These are phyloP conservation scores for Podospora pseudocomata DNA, from an alignment of 495 filamentous ascomycete genomes.

Conservation along the genomic window DNA sequence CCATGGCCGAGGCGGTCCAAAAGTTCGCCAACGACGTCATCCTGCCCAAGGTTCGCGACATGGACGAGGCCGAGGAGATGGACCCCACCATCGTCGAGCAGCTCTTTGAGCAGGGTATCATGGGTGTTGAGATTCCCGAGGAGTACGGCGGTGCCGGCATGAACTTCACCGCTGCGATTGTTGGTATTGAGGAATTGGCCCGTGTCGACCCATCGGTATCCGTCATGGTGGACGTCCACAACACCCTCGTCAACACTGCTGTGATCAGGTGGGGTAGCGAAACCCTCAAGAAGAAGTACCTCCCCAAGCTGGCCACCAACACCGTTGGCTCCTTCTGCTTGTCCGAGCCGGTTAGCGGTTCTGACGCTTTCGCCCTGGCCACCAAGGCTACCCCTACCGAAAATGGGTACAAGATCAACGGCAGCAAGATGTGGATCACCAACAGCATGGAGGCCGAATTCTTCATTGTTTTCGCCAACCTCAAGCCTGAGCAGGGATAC, in stretches of 20 bases:
- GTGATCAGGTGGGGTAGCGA: slow-evolving; percentile 79
- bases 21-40: slow-evolving; percentile 89
- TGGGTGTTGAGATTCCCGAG: slow-evolving; percentile 97
- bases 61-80: slow-evolving; percentile 97
- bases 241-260: slow-evolving; percentile 94
- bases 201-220: slow-evolving; percentile 92
- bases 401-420: slow-evolving; percentile 79
- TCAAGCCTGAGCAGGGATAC: slow-evolving; percentile 83
- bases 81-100: slow-evolving; percentile 82
- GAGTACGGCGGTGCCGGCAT: slow-evolving; percentile 95
- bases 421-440: slow-evolving; percentile 99
- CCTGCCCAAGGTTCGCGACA: slow-evolving; percentile 87
- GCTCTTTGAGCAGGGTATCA: slow-evolving; percentile 94
- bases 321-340: slow-evolving; percentile 96
- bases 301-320: slow-evolving; percentile 81
- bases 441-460: slow-evolving; percentile 90
- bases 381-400: slow-evolving; percentile 75
- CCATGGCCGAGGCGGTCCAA: slow-evolving; percentile 85
- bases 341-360: slow-evolving; percentile 88
- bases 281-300: slow-evolving; percentile 73
- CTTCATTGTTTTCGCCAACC: slow-evolving; percentile 97
- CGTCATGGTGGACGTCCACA: slow-evolving; percentile 93
- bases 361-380: slow-evolving; percentile 91
- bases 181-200: slow-evolving; percentile 95
- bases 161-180: slow-evolving; percentile 96